phyloP scores from a whole-genome alignment of 352 stramenopile species.

The Globisporangium carolinianum region DNA sequence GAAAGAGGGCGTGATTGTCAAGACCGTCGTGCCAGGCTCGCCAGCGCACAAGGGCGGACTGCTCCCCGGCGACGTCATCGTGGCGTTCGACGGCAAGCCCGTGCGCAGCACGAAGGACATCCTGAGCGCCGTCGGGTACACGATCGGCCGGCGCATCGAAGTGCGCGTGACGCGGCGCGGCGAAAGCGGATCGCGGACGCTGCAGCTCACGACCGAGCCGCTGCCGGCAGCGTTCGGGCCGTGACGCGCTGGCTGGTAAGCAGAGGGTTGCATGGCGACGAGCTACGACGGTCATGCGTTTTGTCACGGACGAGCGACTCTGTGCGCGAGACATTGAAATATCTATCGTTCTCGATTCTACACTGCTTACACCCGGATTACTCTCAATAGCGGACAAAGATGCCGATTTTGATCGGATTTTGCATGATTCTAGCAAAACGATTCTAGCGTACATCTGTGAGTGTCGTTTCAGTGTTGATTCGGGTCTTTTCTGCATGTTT shows the following conservation, averaged over 20 bases:
- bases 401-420: too few relatives aligned
- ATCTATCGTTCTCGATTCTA: too few relatives aligned
- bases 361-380: too few relatives aligned
- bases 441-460: too few relatives aligned
- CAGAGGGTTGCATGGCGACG: too few relatives aligned
- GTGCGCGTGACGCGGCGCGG: conserved; percentile 59
- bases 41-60: conserved; percentile 75
- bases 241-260: not conserved
- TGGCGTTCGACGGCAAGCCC: conserved; percentile 64
- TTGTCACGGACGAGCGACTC: too few relatives aligned
- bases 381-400: too few relatives aligned
- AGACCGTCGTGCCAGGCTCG: conserved; percentile 68
- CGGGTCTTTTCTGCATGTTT: too few relatives aligned
- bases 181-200: conserved; percentile 30
- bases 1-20: conserved; percentile 79
- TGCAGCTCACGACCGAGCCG: conserved; percentile 58
- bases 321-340: too few relatives aligned
- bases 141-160: conserved; percentile 58
- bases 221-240: conserved; percentile 32
- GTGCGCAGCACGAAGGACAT: conserved; percentile 78
- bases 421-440: too few relatives aligned
- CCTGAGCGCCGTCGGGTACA: conserved; percentile 58
- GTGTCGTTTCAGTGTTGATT: conserved; percentile 3
- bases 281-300: too few relatives aligned
- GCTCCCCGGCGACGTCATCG: conserved; percentile 67